A percentile compares a stretch with the other conserved stretches of the same genome.
These are phyloP conservation scores for Aspergillus tanneri DNA, from an alignment of 2,329 filamentous ascomycete genomes.

Conservation along the genomic window DNA sequence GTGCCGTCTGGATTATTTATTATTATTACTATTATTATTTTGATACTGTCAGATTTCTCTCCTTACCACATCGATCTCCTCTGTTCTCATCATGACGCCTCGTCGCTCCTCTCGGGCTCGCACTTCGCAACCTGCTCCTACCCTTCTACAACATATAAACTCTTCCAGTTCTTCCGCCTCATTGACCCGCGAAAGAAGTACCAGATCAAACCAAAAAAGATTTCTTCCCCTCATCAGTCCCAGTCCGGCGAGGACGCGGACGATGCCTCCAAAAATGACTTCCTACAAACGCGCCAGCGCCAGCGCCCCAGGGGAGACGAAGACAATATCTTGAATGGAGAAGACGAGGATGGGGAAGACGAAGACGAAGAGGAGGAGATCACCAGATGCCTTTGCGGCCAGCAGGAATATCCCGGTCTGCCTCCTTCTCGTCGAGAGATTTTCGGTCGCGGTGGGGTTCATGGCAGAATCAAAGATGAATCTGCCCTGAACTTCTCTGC, in stretches of 20 bases:
- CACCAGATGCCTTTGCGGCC: slow-evolving; percentile 91
- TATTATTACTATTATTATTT: slow-evolving; percentile 6
- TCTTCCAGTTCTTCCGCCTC: slow-evolving; percentile 70
- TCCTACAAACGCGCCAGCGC: slow-evolving; percentile 70
- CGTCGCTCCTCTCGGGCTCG: slow-evolving; percentile 91
- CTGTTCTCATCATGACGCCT: slow-evolving; percentile 57
- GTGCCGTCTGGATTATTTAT: too few relatives aligned
- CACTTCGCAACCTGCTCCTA: slow-evolving; percentile 66
- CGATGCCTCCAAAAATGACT: slow-evolving; percentile 55
- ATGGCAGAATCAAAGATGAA: slow-evolving; percentile 55
- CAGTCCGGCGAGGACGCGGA: slow-evolving; percentile 57
- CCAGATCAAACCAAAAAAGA: slow-evolving; percentile 70
- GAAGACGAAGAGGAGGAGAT: slow-evolving; percentile 85
- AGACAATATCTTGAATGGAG: slow-evolving; percentile 54
- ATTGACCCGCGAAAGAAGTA: slow-evolving; percentile 74
- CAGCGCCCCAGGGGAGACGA: slow-evolving; percentile 71
- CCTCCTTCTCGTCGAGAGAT: slow-evolving; percentile 58
- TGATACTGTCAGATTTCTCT: slow-evolving; percentile 10
- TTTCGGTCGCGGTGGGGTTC: slow-evolving; percentile 56
- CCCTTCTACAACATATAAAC: slow-evolving; percentile 73
- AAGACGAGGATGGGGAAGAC: slow-evolving; percentile 55
- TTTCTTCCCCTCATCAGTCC: slow-evolving; percentile 69
- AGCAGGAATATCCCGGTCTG: slow-evolving; percentile 89
- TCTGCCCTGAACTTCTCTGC: slow-evolving; percentile 58
- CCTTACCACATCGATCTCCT: slow-evolving; percentile 12